phyloP scores from a whole-genome alignment of 306 rosid genomes.

The Leucaena leucocephala region DNA sequence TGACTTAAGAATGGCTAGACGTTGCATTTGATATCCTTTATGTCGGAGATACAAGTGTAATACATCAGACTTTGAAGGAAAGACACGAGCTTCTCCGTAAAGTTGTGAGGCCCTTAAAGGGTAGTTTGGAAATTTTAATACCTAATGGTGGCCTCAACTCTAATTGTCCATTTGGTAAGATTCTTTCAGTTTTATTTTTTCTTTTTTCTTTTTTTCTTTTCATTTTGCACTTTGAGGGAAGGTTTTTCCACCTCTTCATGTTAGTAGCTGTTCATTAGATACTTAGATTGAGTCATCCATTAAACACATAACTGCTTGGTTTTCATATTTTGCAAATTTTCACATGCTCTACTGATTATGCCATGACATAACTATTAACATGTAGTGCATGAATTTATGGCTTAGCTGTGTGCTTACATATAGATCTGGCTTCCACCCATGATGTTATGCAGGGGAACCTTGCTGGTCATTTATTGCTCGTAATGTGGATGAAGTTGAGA shows the following conservation, averaged over 20 bases:
- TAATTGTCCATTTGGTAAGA: constrained; percentile 62
- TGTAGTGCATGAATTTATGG: constrained; percentile 15
- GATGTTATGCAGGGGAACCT: constrained; percentile 71
- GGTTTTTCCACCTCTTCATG: neutral
- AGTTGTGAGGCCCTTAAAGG: constrained; percentile 74
- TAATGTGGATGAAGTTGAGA: constrained; percentile 80
- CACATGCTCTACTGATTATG: constrained; percentile 10
- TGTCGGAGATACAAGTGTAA: constrained; percentile 91
- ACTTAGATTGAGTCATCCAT: neutral
- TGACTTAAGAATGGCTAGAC: constrained; percentile 71
- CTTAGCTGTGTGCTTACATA: constrained; percentile 20
- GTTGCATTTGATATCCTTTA: constrained; percentile 94
- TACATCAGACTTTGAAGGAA: constrained; percentile 91
- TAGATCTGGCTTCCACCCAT: constrained; percentile 20
- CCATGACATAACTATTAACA: neutral
- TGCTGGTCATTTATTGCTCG: constrained; percentile 81
- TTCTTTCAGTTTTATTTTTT: neutral
- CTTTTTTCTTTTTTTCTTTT: neutral
- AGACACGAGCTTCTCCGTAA: constrained; percentile 69
- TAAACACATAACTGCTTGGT: neutral
- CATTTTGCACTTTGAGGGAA: neutral
- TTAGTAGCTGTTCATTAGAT: neutral
- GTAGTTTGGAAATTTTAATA: constrained; percentile 78
- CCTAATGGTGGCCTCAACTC: constrained; percentile 77
- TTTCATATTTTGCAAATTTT: constrained; percentile 31